A percentile compares a stretch with the other conserved stretches of the same genome.
phyloP scores from a whole-genome alignment of 768 basidiomycete species.

The Amanita muscaria region DNA sequence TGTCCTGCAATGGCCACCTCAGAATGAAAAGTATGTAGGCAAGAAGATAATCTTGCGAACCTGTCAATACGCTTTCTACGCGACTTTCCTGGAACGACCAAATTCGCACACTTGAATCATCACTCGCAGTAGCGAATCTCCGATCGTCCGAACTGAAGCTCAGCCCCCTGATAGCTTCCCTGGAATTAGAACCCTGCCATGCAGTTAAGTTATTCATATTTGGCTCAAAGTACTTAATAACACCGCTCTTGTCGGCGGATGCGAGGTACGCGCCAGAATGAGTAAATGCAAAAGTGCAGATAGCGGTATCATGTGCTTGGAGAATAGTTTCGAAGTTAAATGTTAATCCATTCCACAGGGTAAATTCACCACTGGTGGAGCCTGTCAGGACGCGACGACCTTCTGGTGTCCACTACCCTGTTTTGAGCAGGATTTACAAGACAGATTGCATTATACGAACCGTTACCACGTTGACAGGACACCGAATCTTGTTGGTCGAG shows the following conservation, averaged over 20 bases:
- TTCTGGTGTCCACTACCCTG: constrained; percentile 89
- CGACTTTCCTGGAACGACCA: constrained; percentile 92
- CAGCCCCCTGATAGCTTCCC: constrained; percentile 89
- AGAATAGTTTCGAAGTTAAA: constrained; percentile 99
- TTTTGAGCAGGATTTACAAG: constrained; percentile 2
- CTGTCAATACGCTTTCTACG: constrained; percentile 82
- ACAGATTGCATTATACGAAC: constrained; percentile 39
- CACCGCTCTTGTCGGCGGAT: constrained; percentile 86
- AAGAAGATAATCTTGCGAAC: constrained; percentile 28
- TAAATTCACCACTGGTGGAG: constrained; percentile 95
- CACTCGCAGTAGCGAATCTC: constrained; percentile 89
- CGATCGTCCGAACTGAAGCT: constrained; percentile 90
- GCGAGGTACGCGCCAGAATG: constrained; percentile 91
- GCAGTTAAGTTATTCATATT: constrained; percentile 98
- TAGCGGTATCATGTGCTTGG: constrained; percentile 95
- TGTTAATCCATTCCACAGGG: constrained; percentile 96
- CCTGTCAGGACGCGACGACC: constrained; percentile 89
- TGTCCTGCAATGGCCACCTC: constrained; percentile 50
- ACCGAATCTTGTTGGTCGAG: constrained; percentile 96
- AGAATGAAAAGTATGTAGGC: neutral
- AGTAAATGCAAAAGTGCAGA: constrained; percentile 84
- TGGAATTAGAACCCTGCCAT: constrained; percentile 76
- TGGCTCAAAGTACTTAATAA: constrained; percentile 98
- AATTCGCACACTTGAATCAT: constrained; percentile 89
- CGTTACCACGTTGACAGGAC: constrained; percentile 92